phyloP scores from a whole-genome alignment of 148 eudicot genomes.

The Chenopodium quinoa region DNA sequence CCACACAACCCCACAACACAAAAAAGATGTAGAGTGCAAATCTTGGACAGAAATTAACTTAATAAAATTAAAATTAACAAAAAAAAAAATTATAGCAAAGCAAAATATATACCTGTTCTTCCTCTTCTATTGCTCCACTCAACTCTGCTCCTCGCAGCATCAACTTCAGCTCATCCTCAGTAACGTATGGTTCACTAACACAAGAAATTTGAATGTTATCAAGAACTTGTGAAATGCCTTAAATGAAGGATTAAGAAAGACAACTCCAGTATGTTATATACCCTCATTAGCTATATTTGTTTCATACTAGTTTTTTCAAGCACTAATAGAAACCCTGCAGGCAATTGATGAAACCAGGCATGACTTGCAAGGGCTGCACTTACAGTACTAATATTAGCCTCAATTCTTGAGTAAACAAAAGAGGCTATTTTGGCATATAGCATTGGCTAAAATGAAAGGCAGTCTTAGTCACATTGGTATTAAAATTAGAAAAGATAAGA shows the following conservation, averaged over 20 bases:
- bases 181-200: constrained; percentile 86
- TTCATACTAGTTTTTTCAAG: not conserved
- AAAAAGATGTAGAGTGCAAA: not conserved
- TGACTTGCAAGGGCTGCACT: not conserved
- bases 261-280: not conserved
- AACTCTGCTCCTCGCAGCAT: constrained; percentile 96
- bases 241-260: constrained; percentile 14
- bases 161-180: constrained; percentile 94
- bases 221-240: constrained; percentile 11
- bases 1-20: not conserved
- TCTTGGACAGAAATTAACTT: not conserved
- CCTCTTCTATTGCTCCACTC: constrained; percentile 98
- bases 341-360: not conserved
- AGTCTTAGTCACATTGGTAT: not conserved
- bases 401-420: not conserved
- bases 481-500: not conserved
- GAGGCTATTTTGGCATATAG: not conserved
- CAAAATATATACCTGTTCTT: constrained; percentile 70
- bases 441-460: not conserved
- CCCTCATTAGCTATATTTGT: not conserved
- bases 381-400: not conserved
- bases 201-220: constrained; percentile 23
- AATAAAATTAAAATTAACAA: not conserved
- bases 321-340: constrained; percentile 2
- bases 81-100: not conserved